Evolutionary conservation across 495 filamentous ascomycete genomes (phyloP).

Genomic region (Podospora pseudoanserina): DNA sequence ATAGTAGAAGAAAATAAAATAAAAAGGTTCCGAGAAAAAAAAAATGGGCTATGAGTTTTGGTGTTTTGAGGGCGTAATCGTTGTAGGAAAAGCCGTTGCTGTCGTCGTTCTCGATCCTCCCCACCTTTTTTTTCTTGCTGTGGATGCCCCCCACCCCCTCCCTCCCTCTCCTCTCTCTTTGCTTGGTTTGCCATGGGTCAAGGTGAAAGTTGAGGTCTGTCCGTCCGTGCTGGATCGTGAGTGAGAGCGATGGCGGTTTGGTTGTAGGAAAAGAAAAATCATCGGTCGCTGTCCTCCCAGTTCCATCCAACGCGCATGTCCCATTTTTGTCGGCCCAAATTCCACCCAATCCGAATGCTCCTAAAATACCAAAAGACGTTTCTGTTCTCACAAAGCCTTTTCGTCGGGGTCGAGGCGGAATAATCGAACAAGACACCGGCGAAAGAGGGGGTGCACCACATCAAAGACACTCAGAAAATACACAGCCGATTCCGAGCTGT

Average conservation of each 20-base stretch:
- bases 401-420: background rate
- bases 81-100: slow-evolving; percentile 36
- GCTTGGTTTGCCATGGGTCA: background rate
- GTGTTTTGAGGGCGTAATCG: slow-evolving; percentile 32
- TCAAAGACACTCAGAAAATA: slow-evolving; percentile 4
- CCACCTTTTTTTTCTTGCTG: background rate
- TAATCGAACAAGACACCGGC: slow-evolving; percentile 5
- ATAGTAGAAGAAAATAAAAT: slow-evolving; percentile 12
- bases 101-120: slow-evolving; percentile 13
- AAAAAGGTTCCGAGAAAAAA: slow-evolving; percentile 22
- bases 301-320: background rate
- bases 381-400: background rate
- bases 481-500: slow-evolving; percentile 4
- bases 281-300: background rate
- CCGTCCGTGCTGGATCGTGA: slow-evolving; percentile 4
- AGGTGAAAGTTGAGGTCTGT: background rate
- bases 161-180: background rate
- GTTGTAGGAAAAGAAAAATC: slow-evolving; percentile 3
- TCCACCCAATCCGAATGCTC: slow-evolving; percentile 1
- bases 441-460: slow-evolving; percentile 1
- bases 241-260: background rate
- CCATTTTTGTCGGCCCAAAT: background rate
- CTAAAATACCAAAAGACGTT: slow-evolving; percentile 1
- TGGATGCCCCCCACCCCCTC: background rate
- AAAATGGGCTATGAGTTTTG: slow-evolving; percentile 34